These are phyloP conservation scores for Tulasnella sp. DNA, from an alignment of 768 basidiomycete genomes.

Conservation along the genomic window DNA sequence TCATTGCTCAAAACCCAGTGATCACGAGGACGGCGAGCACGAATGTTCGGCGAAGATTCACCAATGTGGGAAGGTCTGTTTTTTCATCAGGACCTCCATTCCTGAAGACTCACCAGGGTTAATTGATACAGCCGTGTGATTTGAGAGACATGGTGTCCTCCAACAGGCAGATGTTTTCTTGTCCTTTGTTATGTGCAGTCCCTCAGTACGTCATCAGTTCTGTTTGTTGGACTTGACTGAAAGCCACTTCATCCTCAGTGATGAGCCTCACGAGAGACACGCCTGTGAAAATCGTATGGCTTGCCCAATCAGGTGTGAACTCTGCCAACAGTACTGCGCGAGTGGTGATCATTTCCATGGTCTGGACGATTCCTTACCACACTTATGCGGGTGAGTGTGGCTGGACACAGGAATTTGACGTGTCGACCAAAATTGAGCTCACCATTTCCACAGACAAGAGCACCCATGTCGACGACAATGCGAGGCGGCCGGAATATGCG, in stretches of 20 bases:
- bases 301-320: slow-evolving; percentile 53
- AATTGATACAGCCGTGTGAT: slow-evolving; percentile 43
- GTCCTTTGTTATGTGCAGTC: slow-evolving; percentile 43
- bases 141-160: slow-evolving; percentile 38
- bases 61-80: slow-evolving; percentile 50
- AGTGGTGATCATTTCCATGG: slow-evolving; percentile 53
- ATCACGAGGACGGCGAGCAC: slow-evolving; percentile 51
- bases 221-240: background rate
- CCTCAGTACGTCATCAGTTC: slow-evolving; percentile 26
- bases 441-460: slow-evolving; percentile 43
- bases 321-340: slow-evolving; percentile 56
- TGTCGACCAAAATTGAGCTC: background rate
- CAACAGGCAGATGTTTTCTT: slow-evolving; percentile 41
- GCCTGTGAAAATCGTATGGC: slow-evolving; percentile 48
- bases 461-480: slow-evolving; percentile 50
- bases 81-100: background rate
- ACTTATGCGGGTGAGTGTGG: slow-evolving; percentile 55
- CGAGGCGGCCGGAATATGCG: slow-evolving; percentile 49
- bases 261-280: slow-evolving; percentile 48
- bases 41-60: slow-evolving; percentile 53
- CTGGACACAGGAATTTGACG: background rate
- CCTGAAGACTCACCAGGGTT: background rate
- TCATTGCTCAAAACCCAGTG: slow-evolving; percentile 52
- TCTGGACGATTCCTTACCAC: slow-evolving; percentile 41
- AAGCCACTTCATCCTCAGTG: slow-evolving; percentile 38